Evolutionary conservation across 768 basidiomycete species (phyloP).

Genomic region (Hygrocybe punicea): DNA sequence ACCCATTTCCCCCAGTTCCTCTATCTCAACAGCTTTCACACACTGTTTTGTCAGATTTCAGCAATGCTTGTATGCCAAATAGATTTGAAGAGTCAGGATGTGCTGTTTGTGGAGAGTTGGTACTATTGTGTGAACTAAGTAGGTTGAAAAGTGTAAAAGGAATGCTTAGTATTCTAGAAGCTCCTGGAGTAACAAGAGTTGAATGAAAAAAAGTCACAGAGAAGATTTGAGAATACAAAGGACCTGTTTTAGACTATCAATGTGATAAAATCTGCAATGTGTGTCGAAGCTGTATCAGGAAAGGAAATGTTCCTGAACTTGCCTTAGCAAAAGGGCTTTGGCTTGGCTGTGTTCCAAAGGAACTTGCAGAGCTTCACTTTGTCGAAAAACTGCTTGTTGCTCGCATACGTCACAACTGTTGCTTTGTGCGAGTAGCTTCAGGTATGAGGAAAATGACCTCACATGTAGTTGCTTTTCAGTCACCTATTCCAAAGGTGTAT

Average conservation of each 20-base stretch:
- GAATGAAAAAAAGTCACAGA: constrained; percentile 3
- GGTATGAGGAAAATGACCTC: constrained; percentile 17
- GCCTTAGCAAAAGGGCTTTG: constrained; percentile 32
- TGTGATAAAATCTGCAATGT: constrained; percentile 10
- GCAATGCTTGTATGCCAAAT: background rate
- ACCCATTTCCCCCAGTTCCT: constrained; percentile 1
- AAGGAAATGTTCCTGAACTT: constrained; percentile 4
- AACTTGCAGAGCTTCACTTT: constrained; percentile 21
- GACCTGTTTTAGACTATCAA: constrained; percentile 14
- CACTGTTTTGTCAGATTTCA: constrained; percentile 1
- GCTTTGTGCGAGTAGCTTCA: constrained; percentile 22
- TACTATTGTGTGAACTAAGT: constrained; percentile 1
- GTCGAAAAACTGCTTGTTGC: constrained; percentile 27
- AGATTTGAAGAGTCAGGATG: constrained; percentile 29
- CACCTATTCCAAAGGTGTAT: constrained; percentile 33
- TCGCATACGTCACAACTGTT: constrained; percentile 23
- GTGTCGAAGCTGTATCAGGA: constrained; percentile 1
- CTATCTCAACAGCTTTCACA: background rate
- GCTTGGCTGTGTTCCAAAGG: constrained; percentile 30
- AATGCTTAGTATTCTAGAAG: constrained; percentile 4
- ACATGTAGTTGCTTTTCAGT: constrained; percentile 22
- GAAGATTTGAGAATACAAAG: constrained; percentile 10
- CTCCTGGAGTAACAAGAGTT: constrained; percentile 3
- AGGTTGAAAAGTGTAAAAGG: constrained; percentile 7
- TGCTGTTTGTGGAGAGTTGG: constrained; percentile 30